phyloP scores from a whole-genome alignment of 306 rosid genomes.

The Mimosa pudica region DNA sequence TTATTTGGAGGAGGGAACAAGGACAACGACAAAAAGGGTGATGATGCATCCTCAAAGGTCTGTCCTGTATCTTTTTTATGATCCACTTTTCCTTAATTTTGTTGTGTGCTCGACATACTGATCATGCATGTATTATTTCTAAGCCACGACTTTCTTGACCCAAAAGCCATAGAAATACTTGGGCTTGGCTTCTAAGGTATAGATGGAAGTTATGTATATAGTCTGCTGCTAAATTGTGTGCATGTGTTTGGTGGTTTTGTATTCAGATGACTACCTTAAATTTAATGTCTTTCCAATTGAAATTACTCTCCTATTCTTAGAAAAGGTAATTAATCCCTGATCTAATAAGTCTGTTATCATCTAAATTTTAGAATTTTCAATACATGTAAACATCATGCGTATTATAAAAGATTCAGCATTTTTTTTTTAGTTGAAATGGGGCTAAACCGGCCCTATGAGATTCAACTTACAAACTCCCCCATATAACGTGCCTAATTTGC shows the following conservation, averaged over 20 bases:
- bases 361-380: neutral
- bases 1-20: constrained; percentile 67
- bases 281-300: neutral
- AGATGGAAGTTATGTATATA: neutral
- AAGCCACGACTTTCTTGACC: neutral
- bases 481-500: neutral
- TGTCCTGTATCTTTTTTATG: too few relatives aligned
- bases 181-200: neutral
- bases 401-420: neutral
- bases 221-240: constrained; percentile 8
- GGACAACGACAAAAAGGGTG: constrained; percentile 50
- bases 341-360: neutral
- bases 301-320: neutral
- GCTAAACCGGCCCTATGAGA: neutral
- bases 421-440: neutral
- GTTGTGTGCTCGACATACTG: neutral
- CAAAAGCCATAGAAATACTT: neutral
- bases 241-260: neutral
- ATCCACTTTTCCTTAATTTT: neutral
- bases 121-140: neutral
- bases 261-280: neutral
- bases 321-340: neutral
- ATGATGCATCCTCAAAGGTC: constrained; percentile 59
- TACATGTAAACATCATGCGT: neutral
- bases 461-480: neutral